Base-by-base conservation (phyloP, 1,139 yeast genomes). In the Candida freyschussii region DNA sequence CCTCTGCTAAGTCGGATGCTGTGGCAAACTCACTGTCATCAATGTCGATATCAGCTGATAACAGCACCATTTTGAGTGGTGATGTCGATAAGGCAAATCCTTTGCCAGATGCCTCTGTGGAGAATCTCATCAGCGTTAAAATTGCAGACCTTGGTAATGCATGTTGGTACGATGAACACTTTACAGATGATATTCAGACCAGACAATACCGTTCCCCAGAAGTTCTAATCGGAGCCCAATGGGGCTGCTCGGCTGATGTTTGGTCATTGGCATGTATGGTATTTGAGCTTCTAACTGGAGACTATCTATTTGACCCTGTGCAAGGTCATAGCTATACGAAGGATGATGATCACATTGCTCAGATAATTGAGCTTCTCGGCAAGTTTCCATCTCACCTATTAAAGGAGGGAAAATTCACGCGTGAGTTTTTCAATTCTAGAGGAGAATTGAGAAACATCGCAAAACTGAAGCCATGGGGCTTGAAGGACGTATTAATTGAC, bases 81-180 rank as follows among this genome's bases (percentile, higher is more conserved):
- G n/a, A 19, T 19, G 11, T 8, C 21, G 21, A 8, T 19, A 19
- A 11, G 10, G 21, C 21, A 8, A 19, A 11, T 11, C 11, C 21
- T 19, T 27, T 4, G n/a, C 25, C 20, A 6, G 19, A 19, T n/a
- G 9, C 13, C 10, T 8, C 21, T 18, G 10, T 11, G 11, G 48
- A 46, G 17, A 52, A 57, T 27, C 42, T 55, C 3, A 69, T 71
- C 18, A 64, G 67, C 30, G 65, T 71, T n/a, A 80, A 80, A 48
- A 73, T 80, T 39, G 87, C 86, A 4, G 91, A 81, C 55, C 59
- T 81, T 40, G 91, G 91, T 13, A 81, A 81, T 51, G 82, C 87
- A 5, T 78, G 87, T 27, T 78, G 77, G 71, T 64, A 69, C 18
- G 69, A 75, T 45, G 66, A 69, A 22, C 89, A 80, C 52, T 78